phyloP scores from a whole-genome alignment of 2,329 filamentous ascomycete species.

The Malbranchea cinnamomea region DNA sequence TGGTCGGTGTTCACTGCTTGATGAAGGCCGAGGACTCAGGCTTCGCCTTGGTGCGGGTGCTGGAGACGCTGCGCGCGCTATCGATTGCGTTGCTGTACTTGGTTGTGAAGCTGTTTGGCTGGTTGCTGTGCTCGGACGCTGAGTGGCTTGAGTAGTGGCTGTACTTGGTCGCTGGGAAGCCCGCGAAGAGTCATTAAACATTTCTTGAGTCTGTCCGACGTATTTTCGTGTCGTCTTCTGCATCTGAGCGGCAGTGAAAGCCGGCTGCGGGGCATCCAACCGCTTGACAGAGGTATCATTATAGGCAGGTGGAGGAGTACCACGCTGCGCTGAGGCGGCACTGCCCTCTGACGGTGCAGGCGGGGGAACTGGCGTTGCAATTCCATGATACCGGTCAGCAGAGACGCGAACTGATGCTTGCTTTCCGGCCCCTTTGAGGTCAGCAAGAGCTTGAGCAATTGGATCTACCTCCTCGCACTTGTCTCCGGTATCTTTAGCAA shows the following conservation, averaged over 20 bases:
- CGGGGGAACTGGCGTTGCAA: constrained; percentile 58
- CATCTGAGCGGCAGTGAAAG: constrained; percentile 89
- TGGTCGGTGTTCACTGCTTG: constrained; percentile 19
- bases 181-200: constrained; percentile 41
- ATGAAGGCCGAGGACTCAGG: constrained; percentile 20
- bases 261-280: constrained; percentile 77
- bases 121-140: too few species aligned
- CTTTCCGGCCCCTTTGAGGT: constrained; percentile 78
- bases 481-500: constrained; percentile 27
- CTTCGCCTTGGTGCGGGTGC: constrained; percentile 23
- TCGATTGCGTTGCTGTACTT: constrained; percentile 23
- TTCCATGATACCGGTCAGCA: constrained; percentile 91
- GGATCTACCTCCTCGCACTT: constrained; percentile 72
- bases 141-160: too few species aligned
- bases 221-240: constrained; percentile 87
- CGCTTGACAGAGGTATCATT: constrained; percentile 58
- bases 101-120: too few species aligned
- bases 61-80: constrained; percentile 23
- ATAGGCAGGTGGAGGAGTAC: constrained; percentile 78
- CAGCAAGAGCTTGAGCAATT: constrained; percentile 80
- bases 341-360: constrained; percentile 11
- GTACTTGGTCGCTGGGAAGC: constrained; percentile 13
- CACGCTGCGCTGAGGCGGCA: constrained; percentile 41
- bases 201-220: constrained; percentile 62
- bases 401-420: constrained; percentile 70